Evolutionary conservation across 805 yeast species (phyloP).

Genomic region (Pachysolen tannophilus): DNA sequence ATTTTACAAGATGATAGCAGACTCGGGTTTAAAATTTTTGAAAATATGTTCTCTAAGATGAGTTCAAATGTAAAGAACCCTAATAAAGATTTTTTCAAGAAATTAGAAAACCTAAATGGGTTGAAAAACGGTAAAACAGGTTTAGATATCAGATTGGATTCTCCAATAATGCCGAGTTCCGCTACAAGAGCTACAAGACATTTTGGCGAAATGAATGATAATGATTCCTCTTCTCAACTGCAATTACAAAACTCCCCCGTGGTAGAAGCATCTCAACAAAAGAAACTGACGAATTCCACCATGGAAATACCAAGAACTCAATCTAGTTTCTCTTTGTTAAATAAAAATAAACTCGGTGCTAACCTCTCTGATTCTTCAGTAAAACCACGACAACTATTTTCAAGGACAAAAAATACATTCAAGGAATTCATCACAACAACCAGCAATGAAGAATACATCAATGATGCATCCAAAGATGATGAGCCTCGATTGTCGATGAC

Average conservation of each 20-base stretch:
- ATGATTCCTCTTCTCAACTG: neutral
- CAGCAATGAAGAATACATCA: too few species aligned
- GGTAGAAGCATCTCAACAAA: neutral
- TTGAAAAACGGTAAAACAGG: conserved; percentile 1
- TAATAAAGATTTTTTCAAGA: neutral
- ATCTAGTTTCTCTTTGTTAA: neutral
- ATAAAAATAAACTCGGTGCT: too few species aligned
- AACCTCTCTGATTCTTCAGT: too few species aligned
- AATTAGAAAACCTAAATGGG: neutral
- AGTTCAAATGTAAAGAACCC: neutral
- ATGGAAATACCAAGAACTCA: neutral
- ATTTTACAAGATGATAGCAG: neutral
- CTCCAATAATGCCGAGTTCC: neutral
- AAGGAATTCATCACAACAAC: too few species aligned
- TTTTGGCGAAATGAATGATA: conserved; percentile 4
- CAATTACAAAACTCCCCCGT: neutral
- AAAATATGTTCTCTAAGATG: conserved; percentile 1
- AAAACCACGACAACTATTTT: too few species aligned
- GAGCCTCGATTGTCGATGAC: too few species aligned
- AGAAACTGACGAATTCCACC: neutral
- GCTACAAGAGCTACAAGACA: neutral
- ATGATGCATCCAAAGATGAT: too few species aligned
- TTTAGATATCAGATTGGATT: conserved; percentile 3
- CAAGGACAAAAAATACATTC: too few species aligned
- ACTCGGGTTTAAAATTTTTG: conserved; percentile 2